A percentile compares a stretch with the other conserved stretches of the same genome.
Conservation (phyloP, 192 early-diverging fungal species). For the Piromyces sp. region DNA sequence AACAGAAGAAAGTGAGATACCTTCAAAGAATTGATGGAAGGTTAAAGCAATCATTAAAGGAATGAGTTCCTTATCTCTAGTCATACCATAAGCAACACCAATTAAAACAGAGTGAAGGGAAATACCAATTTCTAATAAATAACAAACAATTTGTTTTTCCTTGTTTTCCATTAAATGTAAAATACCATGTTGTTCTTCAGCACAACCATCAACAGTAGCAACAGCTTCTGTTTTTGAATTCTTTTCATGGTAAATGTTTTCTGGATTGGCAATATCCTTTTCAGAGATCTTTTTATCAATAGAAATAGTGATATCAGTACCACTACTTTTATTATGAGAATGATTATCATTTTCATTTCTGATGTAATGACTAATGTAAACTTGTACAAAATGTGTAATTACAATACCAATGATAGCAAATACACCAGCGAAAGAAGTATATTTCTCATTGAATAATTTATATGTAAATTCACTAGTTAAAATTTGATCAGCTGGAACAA, state of each 20-base stretch:
- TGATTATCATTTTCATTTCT: not conserved
- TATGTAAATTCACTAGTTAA: not conserved
- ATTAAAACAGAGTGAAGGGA: slow-evolving; percentile 62
- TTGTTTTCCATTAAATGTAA: not conserved
- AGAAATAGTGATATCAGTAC: not conserved
- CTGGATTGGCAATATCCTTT: too few relatives aligned
- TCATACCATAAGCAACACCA: slow-evolving; percentile 46
- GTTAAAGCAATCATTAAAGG: slow-evolving; percentile 43
- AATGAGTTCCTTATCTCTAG: slow-evolving; percentile 29
- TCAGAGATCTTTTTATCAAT: too few relatives aligned
- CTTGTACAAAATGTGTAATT: not conserved
- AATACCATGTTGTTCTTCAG: not conserved
- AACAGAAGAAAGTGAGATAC: slow-evolving; percentile 33
- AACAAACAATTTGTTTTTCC: slow-evolving; percentile 2
- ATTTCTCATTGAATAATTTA: not conserved
- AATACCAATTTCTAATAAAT: slow-evolving; percentile 59
- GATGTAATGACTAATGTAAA: not conserved
- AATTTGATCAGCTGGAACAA: not conserved
- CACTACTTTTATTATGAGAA: not conserved
- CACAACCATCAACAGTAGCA: not conserved
- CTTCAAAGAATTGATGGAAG: slow-evolving; percentile 68
- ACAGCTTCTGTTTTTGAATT: too few relatives aligned
- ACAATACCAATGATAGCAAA: not conserved
- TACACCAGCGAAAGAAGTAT: not conserved
- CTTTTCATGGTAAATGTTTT: too few relatives aligned